Conservation (phyloP, 768 basidiomycete species). For the Lanmaoa pseudosensibilis region DNA sequence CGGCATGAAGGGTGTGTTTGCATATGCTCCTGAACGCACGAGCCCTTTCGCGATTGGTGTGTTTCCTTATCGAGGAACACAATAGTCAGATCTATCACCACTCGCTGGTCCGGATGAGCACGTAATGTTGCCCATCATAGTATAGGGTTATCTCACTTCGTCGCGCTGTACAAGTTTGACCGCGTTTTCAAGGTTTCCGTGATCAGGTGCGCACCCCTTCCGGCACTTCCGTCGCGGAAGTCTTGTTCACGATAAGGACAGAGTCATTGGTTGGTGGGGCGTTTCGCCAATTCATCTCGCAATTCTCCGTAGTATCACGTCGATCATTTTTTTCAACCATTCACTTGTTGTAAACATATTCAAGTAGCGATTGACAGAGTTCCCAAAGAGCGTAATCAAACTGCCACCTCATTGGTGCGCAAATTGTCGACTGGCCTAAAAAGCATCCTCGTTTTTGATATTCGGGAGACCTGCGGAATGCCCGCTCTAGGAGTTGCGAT, state of each 20-base stretch:
- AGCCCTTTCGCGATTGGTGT: conserved; percentile 29
- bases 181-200: neutral
- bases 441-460: conserved; percentile 1
- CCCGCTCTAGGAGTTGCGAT: conserved; percentile 8
- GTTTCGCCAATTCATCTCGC: conserved; percentile 4
- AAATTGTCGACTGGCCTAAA: neutral
- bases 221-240: neutral
- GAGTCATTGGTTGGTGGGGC: conserved; percentile 10
- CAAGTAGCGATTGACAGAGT: neutral
- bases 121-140: conserved; percentile 1
- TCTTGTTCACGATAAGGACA: conserved; percentile 24
- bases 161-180: neutral
- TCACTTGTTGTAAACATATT: conserved; percentile 1
- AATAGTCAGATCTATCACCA: conserved; percentile 1
- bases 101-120: neutral
- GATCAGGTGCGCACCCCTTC: neutral
- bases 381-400: conserved; percentile 13
- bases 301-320: conserved; percentile 18
- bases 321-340: conserved; percentile 5
- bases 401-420: conserved; percentile 8
- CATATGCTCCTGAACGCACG: conserved; percentile 7
- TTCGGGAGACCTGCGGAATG: conserved; percentile 5
- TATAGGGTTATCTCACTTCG: neutral
- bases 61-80: conserved; percentile 8
- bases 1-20: conserved; percentile 15